Percentiles rank a stretch among this genome's conserved stretches.
Conservation (phyloP, 352 stramenopile species). For the Pseudoperonospora humuli region DNA sequence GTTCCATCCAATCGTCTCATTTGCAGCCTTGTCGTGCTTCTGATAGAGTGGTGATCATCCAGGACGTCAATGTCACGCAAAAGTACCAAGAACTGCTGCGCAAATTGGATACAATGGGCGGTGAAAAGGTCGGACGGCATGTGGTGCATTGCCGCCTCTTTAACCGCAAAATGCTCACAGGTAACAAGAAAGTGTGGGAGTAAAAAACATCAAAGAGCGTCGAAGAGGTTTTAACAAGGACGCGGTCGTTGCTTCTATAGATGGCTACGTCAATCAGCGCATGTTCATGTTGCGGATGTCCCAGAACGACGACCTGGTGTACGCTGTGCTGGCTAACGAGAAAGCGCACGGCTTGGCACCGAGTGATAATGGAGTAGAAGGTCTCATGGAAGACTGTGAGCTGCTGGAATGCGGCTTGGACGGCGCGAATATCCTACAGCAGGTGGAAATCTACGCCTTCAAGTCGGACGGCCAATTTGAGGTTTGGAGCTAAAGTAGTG, state of each 20-base stretch:
- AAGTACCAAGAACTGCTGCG: constrained; percentile 84
- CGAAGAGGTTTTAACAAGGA: too few species aligned
- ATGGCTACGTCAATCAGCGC: constrained; percentile 79
- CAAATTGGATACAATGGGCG: constrained; percentile 78
- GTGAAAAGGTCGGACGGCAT: constrained; percentile 66
- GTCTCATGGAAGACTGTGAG: constrained; percentile 61
- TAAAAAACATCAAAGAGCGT: background rate
- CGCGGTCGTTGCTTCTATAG: constrained; percentile 19
- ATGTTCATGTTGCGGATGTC: constrained; percentile 89
- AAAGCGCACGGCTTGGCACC: constrained; percentile 39
- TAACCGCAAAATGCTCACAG: constrained; percentile 70
- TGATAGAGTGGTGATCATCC: constrained; percentile 68
- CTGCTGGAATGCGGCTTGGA: constrained; percentile 80
- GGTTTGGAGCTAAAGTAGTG: constrained; percentile 16
- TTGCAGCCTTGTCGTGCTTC: background rate
- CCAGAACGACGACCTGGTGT: constrained; percentile 81
- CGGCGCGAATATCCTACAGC: constrained; percentile 78
- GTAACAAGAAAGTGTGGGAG: constrained; percentile 17
- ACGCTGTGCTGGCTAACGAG: constrained; percentile 78
- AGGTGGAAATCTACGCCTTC: constrained; percentile 86
- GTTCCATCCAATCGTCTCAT: background rate
- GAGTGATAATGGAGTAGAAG: constrained; percentile 73
- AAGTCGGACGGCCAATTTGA: constrained; percentile 86
- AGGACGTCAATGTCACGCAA: constrained; percentile 71
- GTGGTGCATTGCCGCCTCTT: constrained; percentile 85